Base-by-base conservation (phyloP, 164 flowering plant genomes). In the Vitis riparia region DNA sequence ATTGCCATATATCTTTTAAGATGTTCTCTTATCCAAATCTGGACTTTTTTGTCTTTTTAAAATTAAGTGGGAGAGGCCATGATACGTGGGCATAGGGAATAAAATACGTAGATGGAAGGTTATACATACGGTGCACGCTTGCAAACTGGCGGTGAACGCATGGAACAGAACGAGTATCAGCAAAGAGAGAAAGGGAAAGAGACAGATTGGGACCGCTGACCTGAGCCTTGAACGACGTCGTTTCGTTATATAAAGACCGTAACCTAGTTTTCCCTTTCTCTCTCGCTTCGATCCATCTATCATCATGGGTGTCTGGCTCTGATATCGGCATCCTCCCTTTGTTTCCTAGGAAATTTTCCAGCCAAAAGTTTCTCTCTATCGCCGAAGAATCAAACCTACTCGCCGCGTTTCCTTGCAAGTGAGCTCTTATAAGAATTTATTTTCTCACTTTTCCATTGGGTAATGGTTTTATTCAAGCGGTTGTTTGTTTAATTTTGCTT, bases 321-420 rank as follows among this genome's bases (percentile, higher is more conserved):
- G 48, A 10, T 48, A 16, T 10, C 51, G 12, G 12, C n/a, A 37
- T 17, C 32, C 3, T 63, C 61, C 51, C 44, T 62, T 55, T 53
- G 73, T 63, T 53, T 55, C 53, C 62, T 56, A 8, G 23, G 19
- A 55, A 62, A 59, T 13, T 61, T 13, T 9, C n/a, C 59, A 30
- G 50, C 47, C 27, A 3, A 2, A 29, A 51, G 17, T 19, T 30
- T 62, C 44, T 51, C 52, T 37, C 44, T 37, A 37, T 4, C 44
- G 50, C 12, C 49, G 17, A 37, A 61, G 50, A 16, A 23, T 29
- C 13, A 15, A 10, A 60, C 15, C 50, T 16, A 30, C 67, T 62
- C 72, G 60, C 66, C 72, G 72, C 59, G 44, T 71, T 55, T 11
- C 19, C 49, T 47, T 51, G 10, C 47, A 65, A 49, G 74, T 71